Conservation (phyloP, 164 flowering plant species). For the Protea cynaroides region DNA sequence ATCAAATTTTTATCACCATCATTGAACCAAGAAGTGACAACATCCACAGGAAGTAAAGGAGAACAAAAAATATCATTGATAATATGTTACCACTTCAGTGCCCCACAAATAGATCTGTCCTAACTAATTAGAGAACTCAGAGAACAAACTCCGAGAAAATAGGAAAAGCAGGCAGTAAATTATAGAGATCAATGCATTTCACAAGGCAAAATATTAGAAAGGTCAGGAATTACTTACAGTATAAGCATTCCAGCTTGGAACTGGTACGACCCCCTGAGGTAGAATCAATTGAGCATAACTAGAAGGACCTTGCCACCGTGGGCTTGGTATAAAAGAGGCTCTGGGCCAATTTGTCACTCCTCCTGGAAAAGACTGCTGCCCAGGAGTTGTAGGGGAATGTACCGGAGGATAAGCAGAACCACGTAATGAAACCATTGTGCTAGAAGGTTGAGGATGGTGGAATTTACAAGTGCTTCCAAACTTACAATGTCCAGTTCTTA, state of each 20-base stretch:
- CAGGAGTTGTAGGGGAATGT: constrained; percentile 71
- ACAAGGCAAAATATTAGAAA: background rate
- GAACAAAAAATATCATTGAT: too few relatives aligned
- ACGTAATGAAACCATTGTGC: constrained; percentile 64
- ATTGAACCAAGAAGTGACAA: background rate
- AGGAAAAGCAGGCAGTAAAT: background rate
- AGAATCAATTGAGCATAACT: constrained; percentile 75
- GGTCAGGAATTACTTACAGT: constrained; percentile 44
- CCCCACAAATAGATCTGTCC: too few relatives aligned
- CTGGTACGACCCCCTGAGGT: constrained; percentile 84
- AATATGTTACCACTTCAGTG: too few relatives aligned
- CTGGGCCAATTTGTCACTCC: constrained; percentile 71
- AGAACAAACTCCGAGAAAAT: background rate
- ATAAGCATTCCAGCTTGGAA: constrained; percentile 84
- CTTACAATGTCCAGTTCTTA: constrained; percentile 95
- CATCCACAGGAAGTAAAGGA: background rate
- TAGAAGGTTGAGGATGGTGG: constrained; percentile 93
- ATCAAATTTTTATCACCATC: background rate
- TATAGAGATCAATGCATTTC: background rate
- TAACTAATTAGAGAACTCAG: too few relatives aligned
- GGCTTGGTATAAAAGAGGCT: constrained; percentile 76
- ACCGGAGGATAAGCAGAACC: constrained; percentile 79
- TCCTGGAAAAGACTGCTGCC: constrained; percentile 76
- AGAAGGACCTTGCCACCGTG: constrained; percentile 92
- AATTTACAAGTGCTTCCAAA: constrained; percentile 92